These are phyloP conservation scores for Fagopyrum esculentum DNA, from an alignment of 148 eudicot species.

Conservation along the genomic window DNA sequence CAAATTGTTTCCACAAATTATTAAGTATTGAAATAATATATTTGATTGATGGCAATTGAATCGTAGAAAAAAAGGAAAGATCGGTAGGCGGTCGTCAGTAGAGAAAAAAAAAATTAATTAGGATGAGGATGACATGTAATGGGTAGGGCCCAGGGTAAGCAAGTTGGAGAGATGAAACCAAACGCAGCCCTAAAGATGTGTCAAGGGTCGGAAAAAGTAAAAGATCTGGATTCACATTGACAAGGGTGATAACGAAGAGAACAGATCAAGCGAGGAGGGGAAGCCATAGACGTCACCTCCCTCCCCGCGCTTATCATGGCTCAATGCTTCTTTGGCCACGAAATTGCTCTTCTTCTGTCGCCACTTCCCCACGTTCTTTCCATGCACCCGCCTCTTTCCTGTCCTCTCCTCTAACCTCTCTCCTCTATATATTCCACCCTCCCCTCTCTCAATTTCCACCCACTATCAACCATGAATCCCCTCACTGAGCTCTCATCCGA, in stretches of 20 bases:
- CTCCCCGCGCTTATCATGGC: neutral
- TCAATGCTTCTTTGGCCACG: neutral
- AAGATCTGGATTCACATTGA: neutral
- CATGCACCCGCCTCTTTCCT: constrained; percentile 11
- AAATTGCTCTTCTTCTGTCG: constrained; percentile 3
- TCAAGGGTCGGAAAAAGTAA: neutral
- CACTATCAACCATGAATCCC: neutral
- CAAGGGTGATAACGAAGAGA: constrained; percentile 4
- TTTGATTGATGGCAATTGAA: too few relatives aligned
- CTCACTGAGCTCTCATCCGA: neutral
- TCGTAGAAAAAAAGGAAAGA: neutral
- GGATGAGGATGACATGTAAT: constrained; percentile 7
- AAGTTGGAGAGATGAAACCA: neutral
- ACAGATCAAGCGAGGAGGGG: neutral
- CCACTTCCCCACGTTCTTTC: constrained; percentile 5
- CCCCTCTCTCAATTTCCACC: neutral
- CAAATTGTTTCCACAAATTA: too few relatives aligned
- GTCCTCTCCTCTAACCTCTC: neutral
- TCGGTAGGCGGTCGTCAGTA: neutral
- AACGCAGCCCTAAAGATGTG: neutral
- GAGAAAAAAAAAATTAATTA: neutral
- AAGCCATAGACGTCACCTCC: neutral
- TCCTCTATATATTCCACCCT: neutral
- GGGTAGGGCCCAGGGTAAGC: neutral
- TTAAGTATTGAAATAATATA: too few relatives aligned